These are phyloP conservation scores for Ophiostoma populinum DNA, from an alignment of 2,329 filamentous ascomycete species.

Conservation along the genomic window DNA sequence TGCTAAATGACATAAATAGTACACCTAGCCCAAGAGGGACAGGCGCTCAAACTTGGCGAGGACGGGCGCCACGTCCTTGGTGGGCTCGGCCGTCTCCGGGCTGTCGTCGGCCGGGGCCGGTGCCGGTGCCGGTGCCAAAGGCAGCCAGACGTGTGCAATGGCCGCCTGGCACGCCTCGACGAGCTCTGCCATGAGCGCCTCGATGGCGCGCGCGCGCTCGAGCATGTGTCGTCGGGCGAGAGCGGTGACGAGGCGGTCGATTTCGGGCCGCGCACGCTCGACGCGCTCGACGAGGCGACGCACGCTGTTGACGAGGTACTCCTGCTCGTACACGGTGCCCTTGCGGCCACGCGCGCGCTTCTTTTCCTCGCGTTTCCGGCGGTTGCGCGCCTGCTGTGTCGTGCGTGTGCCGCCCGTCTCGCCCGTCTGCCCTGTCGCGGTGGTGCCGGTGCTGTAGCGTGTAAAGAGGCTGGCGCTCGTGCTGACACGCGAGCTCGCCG, in stretches of 20 bases:
- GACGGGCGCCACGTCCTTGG: constrained; percentile 27
- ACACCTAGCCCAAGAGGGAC: constrained; percentile 27
- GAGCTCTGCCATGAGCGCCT: constrained; percentile 58
- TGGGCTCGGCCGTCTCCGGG: background rate
- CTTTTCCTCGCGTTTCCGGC: constrained; percentile 70
- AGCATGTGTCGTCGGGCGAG: constrained; percentile 69
- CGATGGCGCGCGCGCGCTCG: constrained; percentile 66
- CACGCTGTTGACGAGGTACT: constrained; percentile 84
- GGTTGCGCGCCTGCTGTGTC: constrained; percentile 50
- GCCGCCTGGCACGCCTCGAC: constrained; percentile 49
- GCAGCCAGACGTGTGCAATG: constrained; percentile 47
- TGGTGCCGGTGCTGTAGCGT: constrained; percentile 63
- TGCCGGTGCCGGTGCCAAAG: constrained; percentile 9
- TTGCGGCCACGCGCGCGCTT: constrained; percentile 91
- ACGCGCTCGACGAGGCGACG: constrained; percentile 69
- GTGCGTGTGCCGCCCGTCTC: constrained; percentile 8
- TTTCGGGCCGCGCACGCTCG: constrained; percentile 54
- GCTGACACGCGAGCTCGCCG: constrained; percentile 60
- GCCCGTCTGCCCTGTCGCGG: constrained; percentile 24
- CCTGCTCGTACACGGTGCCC: constrained; percentile 93
- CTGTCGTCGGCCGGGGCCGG: constrained; percentile 1
- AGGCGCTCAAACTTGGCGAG: constrained; percentile 32
- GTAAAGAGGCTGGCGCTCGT: constrained; percentile 87
- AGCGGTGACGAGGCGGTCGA: constrained; percentile 56
- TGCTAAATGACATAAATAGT: background rate